These are phyloP conservation scores for Yamadazyma tumulicola DNA, from an alignment of 805 yeast genomes.

Conservation along the genomic window DNA sequence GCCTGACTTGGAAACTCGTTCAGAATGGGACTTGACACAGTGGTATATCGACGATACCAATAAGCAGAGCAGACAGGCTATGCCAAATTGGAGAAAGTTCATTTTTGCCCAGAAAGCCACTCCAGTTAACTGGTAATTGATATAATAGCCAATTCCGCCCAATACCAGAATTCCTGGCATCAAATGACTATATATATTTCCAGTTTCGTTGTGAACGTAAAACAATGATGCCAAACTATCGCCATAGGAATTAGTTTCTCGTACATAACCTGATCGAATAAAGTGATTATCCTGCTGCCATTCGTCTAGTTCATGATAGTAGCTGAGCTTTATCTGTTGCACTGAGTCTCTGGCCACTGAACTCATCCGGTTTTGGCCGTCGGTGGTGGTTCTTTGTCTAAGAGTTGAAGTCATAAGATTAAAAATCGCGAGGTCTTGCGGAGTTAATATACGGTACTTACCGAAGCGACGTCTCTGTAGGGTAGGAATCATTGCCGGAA, in stretches of 20 bases:
- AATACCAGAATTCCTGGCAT: constrained; percentile 42
- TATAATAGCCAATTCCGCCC: constrained; percentile 19
- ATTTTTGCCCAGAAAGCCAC: constrained; percentile 40
- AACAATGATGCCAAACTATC: constrained; percentile 47
- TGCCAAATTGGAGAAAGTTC: constrained; percentile 50
- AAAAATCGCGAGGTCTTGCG: too few relatives aligned
- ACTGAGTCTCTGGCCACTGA: too few relatives aligned
- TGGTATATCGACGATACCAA: constrained; percentile 67
- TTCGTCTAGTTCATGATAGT: constrained; percentile 56
- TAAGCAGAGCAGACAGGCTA: constrained; percentile 59
- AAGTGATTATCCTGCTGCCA: constrained; percentile 78
- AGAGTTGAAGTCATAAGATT: too few relatives aligned
- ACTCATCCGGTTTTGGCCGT: too few relatives aligned
- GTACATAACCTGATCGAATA: constrained; percentile 62
- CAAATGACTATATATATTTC: constrained; percentile 68
- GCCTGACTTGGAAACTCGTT: constrained; percentile 49
- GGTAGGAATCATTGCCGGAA: too few relatives aligned
- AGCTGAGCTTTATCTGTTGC: constrained; percentile 8
- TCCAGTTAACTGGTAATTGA: constrained; percentile 16
- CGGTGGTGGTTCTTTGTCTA: too few relatives aligned
- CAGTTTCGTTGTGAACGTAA: constrained; percentile 66
- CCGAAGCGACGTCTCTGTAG: too few relatives aligned
- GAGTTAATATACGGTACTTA: too few relatives aligned
- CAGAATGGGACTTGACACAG: constrained; percentile 64
- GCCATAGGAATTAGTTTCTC: constrained; percentile 46